These are phyloP conservation scores for Rosa persica DNA, from an alignment of 306 rosid genomes.

Conservation along the genomic window DNA sequence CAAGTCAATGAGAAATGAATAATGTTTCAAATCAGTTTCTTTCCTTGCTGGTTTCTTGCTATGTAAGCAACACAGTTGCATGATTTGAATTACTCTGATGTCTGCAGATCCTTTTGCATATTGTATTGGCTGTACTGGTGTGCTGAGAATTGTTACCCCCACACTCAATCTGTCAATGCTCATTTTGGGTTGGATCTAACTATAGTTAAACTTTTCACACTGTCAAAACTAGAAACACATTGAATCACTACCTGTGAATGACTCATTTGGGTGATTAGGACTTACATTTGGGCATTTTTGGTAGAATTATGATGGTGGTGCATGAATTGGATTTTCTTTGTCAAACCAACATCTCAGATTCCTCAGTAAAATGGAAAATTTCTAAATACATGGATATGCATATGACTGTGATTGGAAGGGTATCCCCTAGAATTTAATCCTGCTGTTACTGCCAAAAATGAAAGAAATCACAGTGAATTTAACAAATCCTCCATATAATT, in stretches of 20 bases:
- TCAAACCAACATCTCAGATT: conserved; percentile 8
- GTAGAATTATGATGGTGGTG: not conserved
- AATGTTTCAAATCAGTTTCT: conserved; percentile 1
- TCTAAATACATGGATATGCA: not conserved
- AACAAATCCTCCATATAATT: not conserved
- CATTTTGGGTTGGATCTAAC: not conserved
- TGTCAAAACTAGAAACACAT: conserved; percentile 7
- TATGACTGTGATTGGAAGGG: conserved; percentile 2
- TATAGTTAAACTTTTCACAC: not conserved
- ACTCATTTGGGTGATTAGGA: not conserved
- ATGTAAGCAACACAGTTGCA: conserved; percentile 8
- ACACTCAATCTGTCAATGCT: not conserved
- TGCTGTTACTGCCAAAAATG: conserved; percentile 11
- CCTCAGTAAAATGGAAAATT: conserved; percentile 14
- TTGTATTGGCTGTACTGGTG: not conserved
- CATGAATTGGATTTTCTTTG: conserved; percentile 7
- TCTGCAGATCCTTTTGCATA: not conserved
- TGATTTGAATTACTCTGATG: not conserved
- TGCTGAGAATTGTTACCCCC: not conserved
- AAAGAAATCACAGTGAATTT: not conserved
- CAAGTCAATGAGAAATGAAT: conserved; percentile 2
- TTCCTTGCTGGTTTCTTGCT: conserved; percentile 9
- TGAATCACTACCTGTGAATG: conserved; percentile 1
- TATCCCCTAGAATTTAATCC: not conserved
- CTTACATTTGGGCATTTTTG: not conserved